Evolutionary conservation across 2,329 filamentous ascomycete species (phyloP), one percentile per base, ranked within the genome.

Genomic region (Beauveria rudraprayagi): DNA sequence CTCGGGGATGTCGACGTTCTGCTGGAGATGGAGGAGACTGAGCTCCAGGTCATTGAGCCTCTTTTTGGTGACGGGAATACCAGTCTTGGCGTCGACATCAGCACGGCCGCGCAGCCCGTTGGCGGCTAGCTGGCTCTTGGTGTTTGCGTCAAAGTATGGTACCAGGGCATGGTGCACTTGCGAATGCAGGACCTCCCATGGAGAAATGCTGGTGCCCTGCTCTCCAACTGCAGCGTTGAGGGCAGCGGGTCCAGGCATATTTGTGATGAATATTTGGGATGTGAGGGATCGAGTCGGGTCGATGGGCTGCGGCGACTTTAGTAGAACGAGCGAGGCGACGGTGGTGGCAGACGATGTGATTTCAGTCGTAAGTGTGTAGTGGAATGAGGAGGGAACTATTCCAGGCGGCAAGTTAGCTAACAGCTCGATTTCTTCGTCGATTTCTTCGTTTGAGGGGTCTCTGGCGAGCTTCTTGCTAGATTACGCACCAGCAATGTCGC

Each of bases 1-100:
- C 68, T 96, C 91, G 22, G 94, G 94, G 58, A 99, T 97, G 74
- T 99, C 95, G 61, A 96, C 92, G 75, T 99, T 97, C 74, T 99
- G 92, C 75, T 97, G 92, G 60, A 99, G 80, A 70, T 99, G 93
- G 62, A 92, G 82, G 69, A 99, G 78, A 67, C 89, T 94, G 67
- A 96, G 81, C 73, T 96, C 92, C 67, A 99, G 77, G 73, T 99
- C 95, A 56, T 93, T 94, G 73, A 97, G 88, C 70, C 92, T 91
- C 83, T 96, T 96, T 80, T 96, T 96, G 22, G 94, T 93, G n/a
- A 93, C 91, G 17, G 94, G 92, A 64, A 99, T 92, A 63, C 94
- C 94, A 19, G 91, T 96, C 78, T 96, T 95, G 50, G 90, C 87
- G 70, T 97, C 94, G 56, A 90, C 86, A 69, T 97, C 92, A 22